These are phyloP conservation scores for Wickerhamia fluorescens DNA, from an alignment of 805 yeast species.

Conservation along the genomic window DNA sequence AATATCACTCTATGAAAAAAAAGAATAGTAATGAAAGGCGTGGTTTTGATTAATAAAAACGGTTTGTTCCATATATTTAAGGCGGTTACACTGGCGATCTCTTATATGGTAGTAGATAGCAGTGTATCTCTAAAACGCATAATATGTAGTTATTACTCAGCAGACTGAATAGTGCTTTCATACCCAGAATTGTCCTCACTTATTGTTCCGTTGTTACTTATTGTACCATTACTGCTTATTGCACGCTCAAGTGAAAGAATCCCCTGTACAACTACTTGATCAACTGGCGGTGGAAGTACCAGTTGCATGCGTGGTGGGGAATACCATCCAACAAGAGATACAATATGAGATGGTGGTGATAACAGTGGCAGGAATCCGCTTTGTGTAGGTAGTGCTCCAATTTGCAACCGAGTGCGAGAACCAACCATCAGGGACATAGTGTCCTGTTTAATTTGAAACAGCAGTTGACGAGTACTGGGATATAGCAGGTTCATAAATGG, in stretches of 20 bases:
- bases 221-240: background rate
- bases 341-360: too few relatives aligned
- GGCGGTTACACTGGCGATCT: too few relatives aligned
- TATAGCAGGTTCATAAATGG: background rate
- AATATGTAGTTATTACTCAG: background rate
- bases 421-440: background rate
- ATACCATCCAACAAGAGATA: background rate
- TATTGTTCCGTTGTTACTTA: background rate
- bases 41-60: too few relatives aligned
- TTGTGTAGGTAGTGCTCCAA: background rate
- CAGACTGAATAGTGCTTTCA: background rate
- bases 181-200: background rate
- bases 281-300: background rate
- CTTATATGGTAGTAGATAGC: too few relatives aligned
- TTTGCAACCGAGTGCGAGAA: background rate
- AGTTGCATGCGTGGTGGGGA: background rate
- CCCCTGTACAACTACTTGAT: background rate
- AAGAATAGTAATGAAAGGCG: too few relatives aligned
- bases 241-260: background rate
- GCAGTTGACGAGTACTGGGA: background rate
- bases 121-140: background rate
- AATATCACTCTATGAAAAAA: too few relatives aligned
- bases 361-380: too few relatives aligned
- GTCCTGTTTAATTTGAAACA: conserved; percentile 1
- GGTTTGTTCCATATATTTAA: too few relatives aligned